A percentile compares a stretch with the other conserved stretches of the same genome.
phyloP scores from a whole-genome alignment of 441 rosid species.

The Croton setiger region DNA sequence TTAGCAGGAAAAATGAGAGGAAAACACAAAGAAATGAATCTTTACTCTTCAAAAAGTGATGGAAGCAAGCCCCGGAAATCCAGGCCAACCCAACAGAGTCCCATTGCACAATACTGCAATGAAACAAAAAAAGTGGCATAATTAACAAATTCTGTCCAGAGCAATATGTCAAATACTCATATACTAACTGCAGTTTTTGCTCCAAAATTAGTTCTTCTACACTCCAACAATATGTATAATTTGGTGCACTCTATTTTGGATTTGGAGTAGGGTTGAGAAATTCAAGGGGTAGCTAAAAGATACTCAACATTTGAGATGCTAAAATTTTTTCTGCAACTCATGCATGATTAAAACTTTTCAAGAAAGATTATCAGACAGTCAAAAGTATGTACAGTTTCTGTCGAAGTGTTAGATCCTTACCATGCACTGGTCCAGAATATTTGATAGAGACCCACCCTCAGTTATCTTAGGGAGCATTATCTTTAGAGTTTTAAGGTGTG shows the following conservation, averaged over 20 bases:
- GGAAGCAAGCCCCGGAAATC: constrained; percentile 96
- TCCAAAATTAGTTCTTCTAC: background rate
- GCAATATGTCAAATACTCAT: background rate
- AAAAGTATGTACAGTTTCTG: background rate
- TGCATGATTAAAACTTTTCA: background rate
- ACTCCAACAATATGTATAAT: background rate
- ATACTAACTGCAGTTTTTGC: background rate
- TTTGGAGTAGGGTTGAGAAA: background rate
- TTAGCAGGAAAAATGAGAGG: background rate
- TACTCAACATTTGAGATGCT: background rate
- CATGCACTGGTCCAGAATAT: constrained; percentile 95
- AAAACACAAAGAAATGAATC: constrained; percentile 6
- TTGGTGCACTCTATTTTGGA: background rate
- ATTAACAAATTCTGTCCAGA: constrained; percentile 19
- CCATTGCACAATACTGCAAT: constrained; percentile 88
- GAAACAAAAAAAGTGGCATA: constrained; percentile 22
- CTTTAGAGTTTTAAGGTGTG: constrained; percentile 91
- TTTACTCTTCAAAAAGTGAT: constrained; percentile 84
- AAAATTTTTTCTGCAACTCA: background rate
- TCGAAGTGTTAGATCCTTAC: constrained; percentile 35
- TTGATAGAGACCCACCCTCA: constrained; percentile 89
- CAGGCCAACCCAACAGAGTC: constrained; percentile 91
- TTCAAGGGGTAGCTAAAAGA: background rate
- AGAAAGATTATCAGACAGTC: constrained; percentile 1
- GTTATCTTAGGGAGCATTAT: constrained; percentile 93